A percentile compares a stretch with the other conserved stretches of the same genome.
phyloP scores from a whole-genome alignment of 1,284 basidiomycete genomes.

The Apiotrichum laibachii region DNA sequence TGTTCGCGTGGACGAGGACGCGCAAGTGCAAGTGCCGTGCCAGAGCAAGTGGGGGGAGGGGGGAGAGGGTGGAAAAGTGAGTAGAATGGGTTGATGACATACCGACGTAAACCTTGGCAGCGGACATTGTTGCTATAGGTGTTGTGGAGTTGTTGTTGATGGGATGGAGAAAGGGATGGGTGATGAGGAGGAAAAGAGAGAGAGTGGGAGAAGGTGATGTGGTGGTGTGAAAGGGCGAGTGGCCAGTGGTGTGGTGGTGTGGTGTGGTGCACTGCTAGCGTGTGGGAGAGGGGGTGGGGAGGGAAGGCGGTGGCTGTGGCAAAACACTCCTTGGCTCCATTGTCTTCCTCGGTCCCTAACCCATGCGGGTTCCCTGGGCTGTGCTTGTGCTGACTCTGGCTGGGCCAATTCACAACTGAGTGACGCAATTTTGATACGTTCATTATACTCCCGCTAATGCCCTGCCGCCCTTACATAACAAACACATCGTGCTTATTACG shows the following conservation, averaged over 20 bases:
- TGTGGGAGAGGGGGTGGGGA: too few species aligned
- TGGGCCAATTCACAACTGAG: too few species aligned
- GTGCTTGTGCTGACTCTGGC: too few species aligned
- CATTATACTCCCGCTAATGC: too few species aligned
- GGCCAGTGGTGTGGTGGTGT: not conserved
- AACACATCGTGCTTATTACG: too few species aligned
- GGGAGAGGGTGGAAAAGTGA: not conserved
- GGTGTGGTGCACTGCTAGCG: not conserved
- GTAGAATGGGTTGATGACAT: conserved; percentile 4
- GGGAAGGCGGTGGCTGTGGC: not conserved
- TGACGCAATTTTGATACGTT: too few species aligned
- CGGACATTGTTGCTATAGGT: conserved; percentile 18
- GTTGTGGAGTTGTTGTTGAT: not conserved
- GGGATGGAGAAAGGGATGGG: conserved; percentile 9
- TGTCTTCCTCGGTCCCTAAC: too few species aligned
- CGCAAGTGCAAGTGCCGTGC: not conserved
- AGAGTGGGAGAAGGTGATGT: not conserved
- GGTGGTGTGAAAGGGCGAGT: not conserved
- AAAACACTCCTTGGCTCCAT: not conserved
- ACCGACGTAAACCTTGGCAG: conserved; percentile 30
- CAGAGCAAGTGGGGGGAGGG: not conserved
- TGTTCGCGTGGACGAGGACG: too few species aligned
- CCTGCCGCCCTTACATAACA: too few species aligned
- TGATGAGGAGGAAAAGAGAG: conserved; percentile 6
- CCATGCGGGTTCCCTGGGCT: too few species aligned